Evolutionary conservation across 2,329 filamentous ascomycete genomes (phyloP), one percentile per base, ranked within the genome.

Genomic region (Trichophyton simii): DNA sequence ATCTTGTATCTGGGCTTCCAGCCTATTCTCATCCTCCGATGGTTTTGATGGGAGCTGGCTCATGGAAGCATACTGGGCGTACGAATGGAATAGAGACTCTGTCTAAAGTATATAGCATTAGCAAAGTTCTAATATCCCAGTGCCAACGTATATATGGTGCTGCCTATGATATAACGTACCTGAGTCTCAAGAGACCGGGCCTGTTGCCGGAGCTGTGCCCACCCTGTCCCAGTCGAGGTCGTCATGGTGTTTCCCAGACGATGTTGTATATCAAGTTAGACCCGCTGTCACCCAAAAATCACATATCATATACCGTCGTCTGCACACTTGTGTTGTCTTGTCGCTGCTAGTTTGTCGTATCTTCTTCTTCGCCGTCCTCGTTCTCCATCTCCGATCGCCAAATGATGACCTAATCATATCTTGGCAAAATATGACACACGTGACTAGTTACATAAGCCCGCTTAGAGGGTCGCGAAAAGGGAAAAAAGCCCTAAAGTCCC

Each of bases 121-220:
- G 50, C 50, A 50, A 20, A n/a, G 20, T 18, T 31, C 52, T n/a
- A 15, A 11, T n/a, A 36, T 42, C 52, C 15, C 54, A 61, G 3
- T 13, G 9, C 9, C 34, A 9, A 15, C 4, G 22, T n/a, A 22
- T 31, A 3, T 22, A 31, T 15, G 13, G 2, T 4, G 13, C 13
- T 31, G 13, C 13, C 22, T 18, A n/a, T 31, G 22, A 34, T 36
- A 25, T 59, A 38, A 25, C 73, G 66, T 79, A 95, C 92, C 82
- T 97, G 92, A 64, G 87, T 89, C 75, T 99, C 94, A 65, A 96
- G 80, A 52, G 86, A 84, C 69, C 94, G 83, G 64, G 91, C 89
- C 77, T 97, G 92, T 73, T 96, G 91, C 69, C 94, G 88, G 67
- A 97, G 82, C 78, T 96, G 91, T 70, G 90, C 87, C 94, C 94